Conservation (phyloP, 352 stramenopile species). For the Phytophthora pistaciae region DNA sequence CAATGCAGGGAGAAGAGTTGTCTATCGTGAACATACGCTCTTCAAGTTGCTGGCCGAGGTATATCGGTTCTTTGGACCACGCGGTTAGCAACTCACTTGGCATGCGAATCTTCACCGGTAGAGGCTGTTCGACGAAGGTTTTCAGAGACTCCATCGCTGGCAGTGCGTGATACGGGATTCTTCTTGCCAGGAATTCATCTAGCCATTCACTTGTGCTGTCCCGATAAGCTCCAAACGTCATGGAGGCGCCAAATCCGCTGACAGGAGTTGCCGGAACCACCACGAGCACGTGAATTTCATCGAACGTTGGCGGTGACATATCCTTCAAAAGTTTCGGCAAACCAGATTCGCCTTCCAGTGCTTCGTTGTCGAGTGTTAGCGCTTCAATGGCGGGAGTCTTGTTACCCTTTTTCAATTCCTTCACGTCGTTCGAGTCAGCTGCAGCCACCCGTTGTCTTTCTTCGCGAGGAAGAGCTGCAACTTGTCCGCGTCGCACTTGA, state of each 20-base stretch:
- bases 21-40: constrained; percentile 16
- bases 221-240: not conserved
- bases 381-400: too few species aligned
- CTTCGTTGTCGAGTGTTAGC: too few species aligned
- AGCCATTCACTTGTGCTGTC: constrained; percentile 4
- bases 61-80: too few species aligned
- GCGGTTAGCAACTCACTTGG: too few species aligned
- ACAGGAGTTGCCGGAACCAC: not conserved
- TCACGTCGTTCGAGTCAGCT: too few species aligned
- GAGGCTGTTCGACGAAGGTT: constrained; percentile 9
- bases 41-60: constrained; percentile 6
- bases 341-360: too few species aligned
- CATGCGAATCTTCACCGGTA: constrained; percentile 19
- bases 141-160: not conserved
- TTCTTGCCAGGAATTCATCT: not conserved
- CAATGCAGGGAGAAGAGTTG: constrained; percentile 6
- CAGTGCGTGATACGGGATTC: not conserved
- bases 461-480: constrained; percentile 3
- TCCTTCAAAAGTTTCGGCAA: too few species aligned
- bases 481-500: not conserved
- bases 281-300: constrained; percentile 8
- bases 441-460: not conserved
- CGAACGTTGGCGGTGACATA: too few species aligned
- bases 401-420: too few species aligned
- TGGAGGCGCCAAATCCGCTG: too few species aligned